Conservation (phyloP, 2,329 filamentous ascomycete species). For the Trichoderma sp. region DNA sequence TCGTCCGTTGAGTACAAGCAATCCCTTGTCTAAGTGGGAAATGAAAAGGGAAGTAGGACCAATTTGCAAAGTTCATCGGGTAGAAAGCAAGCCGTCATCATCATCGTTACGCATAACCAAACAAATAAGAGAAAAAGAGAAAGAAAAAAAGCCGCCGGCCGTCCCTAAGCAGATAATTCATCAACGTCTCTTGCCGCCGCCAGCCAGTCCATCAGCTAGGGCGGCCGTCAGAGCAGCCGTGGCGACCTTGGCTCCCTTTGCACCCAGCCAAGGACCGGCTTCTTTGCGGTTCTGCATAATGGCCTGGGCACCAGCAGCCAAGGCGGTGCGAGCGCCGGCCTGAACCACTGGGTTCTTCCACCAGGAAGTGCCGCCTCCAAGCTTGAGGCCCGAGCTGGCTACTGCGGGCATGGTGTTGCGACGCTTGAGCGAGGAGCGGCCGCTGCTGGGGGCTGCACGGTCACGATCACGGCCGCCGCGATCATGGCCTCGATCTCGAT, state of each 20-base stretch:
- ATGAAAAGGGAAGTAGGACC: neutral
- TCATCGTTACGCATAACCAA: neutral
- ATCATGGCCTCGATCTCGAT: neutral
- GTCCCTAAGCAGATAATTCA: conserved; percentile 21
- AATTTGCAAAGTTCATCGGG: neutral
- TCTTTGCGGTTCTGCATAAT: conserved; percentile 49
- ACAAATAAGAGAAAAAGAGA: neutral
- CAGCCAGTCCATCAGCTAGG: conserved; percentile 49
- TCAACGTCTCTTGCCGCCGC: conserved; percentile 34
- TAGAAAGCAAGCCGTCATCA: neutral
- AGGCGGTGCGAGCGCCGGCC: conserved; percentile 48
- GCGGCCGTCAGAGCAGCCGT: conserved; percentile 52
- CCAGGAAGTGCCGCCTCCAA: conserved; percentile 34
- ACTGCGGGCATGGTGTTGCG: conserved; percentile 39
- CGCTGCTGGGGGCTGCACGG: neutral
- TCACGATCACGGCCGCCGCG: neutral
- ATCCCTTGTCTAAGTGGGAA: neutral
- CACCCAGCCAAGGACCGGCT: conserved; percentile 48
- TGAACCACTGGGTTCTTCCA: conserved; percentile 42
- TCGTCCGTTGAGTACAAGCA: neutral
- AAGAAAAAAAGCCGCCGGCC: neutral
- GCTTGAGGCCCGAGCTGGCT: neutral
- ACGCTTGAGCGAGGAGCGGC: conserved; percentile 1
- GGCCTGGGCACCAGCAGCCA: conserved; percentile 51
- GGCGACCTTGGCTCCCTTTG: conserved; percentile 51